Evolutionary conservation across 1,139 yeast genomes (phyloP).

Genomic region (Entelexis paramagnoliae): DNA sequence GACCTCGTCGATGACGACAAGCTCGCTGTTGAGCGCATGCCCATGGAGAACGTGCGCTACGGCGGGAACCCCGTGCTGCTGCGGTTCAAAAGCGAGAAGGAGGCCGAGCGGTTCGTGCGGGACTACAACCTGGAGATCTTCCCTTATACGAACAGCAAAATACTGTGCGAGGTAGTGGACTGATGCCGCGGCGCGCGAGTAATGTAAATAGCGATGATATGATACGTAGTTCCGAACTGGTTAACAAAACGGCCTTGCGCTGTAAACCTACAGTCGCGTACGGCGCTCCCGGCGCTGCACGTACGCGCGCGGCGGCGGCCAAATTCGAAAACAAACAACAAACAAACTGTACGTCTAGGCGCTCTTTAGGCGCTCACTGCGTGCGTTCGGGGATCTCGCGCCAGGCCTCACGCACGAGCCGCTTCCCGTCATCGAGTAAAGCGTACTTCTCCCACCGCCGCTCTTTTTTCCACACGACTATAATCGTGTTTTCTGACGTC

Average conservation of each 20-base stretch:
- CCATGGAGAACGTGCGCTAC: slow-evolving; percentile 27
- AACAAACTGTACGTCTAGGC: too few relatives aligned
- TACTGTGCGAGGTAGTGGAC: slow-evolving; percentile 35
- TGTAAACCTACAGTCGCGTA: too few relatives aligned
- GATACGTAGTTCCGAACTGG: background rate
- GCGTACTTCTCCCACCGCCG: slow-evolving; percentile 81
- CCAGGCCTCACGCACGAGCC: slow-evolving; percentile 65
- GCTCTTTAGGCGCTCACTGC: background rate
- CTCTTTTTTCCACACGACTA: slow-evolving; percentile 58
- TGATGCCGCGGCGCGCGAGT: slow-evolving; percentile 13
- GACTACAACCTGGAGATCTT: slow-evolving; percentile 43
- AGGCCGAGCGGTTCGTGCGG: slow-evolving; percentile 47
- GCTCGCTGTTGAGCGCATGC: slow-evolving; percentile 30
- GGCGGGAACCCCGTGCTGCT: slow-evolving; percentile 38
- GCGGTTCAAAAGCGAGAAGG: slow-evolving; percentile 40
- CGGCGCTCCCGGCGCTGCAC: too few relatives aligned
- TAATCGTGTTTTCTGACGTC: slow-evolving; percentile 57
- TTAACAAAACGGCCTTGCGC: background rate
- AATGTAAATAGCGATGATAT: background rate
- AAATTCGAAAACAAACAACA: too few relatives aligned
- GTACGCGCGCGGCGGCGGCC: too few relatives aligned
- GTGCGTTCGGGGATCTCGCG: slow-evolving; percentile 37
- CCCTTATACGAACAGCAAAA: slow-evolving; percentile 32
- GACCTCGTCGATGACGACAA: slow-evolving; percentile 32
- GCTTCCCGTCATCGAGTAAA: slow-evolving; percentile 34